A percentile compares a stretch with the other conserved stretches of the same genome.
Conservation (phyloP, 768 basidiomycete genomes). For the Agaricus blazei region DNA sequence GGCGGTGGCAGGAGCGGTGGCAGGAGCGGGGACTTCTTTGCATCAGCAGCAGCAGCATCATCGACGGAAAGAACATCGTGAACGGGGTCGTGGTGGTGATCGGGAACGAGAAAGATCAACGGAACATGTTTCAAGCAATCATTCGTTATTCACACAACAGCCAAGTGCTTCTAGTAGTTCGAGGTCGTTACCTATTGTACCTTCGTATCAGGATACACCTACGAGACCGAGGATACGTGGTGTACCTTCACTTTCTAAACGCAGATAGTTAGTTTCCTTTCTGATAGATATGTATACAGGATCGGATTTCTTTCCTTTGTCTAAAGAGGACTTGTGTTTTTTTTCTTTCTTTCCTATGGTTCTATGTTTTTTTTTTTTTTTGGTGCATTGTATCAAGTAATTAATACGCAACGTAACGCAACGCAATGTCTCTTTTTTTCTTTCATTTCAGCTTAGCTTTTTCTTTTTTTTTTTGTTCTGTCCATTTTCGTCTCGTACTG, state of each 20-base stretch:
- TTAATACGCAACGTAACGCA: no score
- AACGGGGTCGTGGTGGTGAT: background rate
- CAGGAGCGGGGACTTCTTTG: background rate
- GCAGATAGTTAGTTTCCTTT: background rate
- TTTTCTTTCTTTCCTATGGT: no score
- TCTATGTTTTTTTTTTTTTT: no score
- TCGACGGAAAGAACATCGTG: background rate
- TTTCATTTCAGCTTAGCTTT: no score
- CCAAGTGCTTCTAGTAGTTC: conserved; percentile 3
- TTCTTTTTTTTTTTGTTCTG: no score
- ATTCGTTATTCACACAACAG: background rate
- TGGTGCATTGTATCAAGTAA: no score
- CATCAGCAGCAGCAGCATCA: background rate
- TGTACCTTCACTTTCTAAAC: conserved; percentile 13
- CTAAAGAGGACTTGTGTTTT: no score
- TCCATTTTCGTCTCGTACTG: no score
- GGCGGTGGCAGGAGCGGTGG: background rate
- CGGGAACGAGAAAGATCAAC: background rate
- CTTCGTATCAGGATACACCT: conserved; percentile 45
- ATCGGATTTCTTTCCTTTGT: no score
- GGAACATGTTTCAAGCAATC: background rate
- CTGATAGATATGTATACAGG: no score
- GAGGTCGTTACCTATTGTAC: conserved; percentile 16
- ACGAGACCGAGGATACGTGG: conserved; percentile 52
- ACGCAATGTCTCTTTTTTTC: no score